Conservation (phyloP, 2,329 filamentous ascomycete species). For the Meredithiella fracta region DNA sequence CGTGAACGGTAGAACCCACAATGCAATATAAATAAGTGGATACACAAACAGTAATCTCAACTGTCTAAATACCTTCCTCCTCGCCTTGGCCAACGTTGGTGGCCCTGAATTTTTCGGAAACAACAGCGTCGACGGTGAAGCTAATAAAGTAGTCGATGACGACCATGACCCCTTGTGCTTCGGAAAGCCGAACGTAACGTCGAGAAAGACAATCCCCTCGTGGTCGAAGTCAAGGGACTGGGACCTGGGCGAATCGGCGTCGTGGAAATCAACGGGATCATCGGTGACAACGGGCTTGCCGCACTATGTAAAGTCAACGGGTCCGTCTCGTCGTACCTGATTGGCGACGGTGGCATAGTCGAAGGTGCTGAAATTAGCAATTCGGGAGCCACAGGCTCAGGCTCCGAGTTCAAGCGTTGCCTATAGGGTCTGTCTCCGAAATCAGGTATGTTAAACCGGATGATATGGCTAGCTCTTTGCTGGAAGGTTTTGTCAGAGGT, state of each 20-base stretch:
- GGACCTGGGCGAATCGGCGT: conserved; percentile 8
- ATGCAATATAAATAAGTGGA: conserved; percentile 51
- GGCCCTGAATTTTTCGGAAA: neutral
- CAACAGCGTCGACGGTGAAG: conserved; percentile 26
- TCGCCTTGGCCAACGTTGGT: neutral
- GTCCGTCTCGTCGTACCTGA: neutral
- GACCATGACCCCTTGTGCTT: conserved; percentile 15
- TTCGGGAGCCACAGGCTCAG: conserved; percentile 9
- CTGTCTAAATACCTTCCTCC: conserved; percentile 44
- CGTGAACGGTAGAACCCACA: conserved; percentile 58
- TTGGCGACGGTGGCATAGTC: neutral
- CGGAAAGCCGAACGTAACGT: conserved; percentile 4
- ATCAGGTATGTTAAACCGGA: conserved; percentile 12
- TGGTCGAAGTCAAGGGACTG: conserved; percentile 12
- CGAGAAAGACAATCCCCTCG: conserved; percentile 16
- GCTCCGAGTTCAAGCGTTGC: conserved; percentile 11
- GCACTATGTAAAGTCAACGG: neutral
- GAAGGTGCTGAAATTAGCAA: conserved; percentile 4
- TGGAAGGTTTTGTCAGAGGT: neutral
- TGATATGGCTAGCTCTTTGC: conserved; percentile 2
- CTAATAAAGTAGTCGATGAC: conserved; percentile 13
- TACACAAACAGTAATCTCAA: conserved; percentile 61
- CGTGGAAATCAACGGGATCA: neutral
- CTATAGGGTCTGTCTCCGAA: conserved; percentile 4
- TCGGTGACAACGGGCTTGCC: neutral